Evolutionary conservation across 2,329 filamentous ascomycete genomes (phyloP), one percentile per base, ranked within the genome.

Genomic region (Nemania sp.): DNA sequence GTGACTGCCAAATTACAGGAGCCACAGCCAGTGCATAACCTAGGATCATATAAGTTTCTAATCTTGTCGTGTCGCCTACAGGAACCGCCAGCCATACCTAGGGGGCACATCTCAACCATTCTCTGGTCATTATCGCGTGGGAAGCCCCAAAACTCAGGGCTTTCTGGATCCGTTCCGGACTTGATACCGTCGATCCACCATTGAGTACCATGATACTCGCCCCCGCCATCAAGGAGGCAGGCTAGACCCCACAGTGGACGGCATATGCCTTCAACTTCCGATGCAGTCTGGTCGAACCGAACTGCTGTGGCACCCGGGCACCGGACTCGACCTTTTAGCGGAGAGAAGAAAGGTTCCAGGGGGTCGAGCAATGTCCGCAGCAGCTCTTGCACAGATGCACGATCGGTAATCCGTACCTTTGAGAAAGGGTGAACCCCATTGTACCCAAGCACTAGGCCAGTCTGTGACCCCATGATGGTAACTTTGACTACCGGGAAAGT

Each of bases 21-120:
- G 89, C 91, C 60, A 93, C 89, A 35, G 91, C 91, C 61, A 95
- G 82, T 1, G 91, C 88, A 74, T 89, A 94, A 0, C 92, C 83
- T 84, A 52, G 13, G 8, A 1, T 43, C 41, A 1, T 4, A 66
- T 65, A 32, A 70, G 68, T 38, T 18, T 54, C 29, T 1, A 22
- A 38, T 11, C 18, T 45, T 18, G 10, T 2, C 66, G 69, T 13
- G 74, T 57, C 27, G 6, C 38, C 24, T 0, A 7, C 1, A 60
- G 41, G 7, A 24, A 49, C 38, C 32, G 41, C 20, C 43, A 11
- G 10, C 4, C 76, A 68, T 77, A 84, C 84, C 92, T 66, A 94
- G 84, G 0, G 92, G 92, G 76, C 92, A 94, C 85, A 93, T 93
- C 78, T 95, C 92, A 2, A 94, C 92, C 92, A 94, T 94, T 27